Percentiles rank a stretch among this genome's conserved stretches.
phyloP scores from a whole-genome alignment of 495 filamentous ascomycete species.

The Parathielavia appendiculata region DNA sequence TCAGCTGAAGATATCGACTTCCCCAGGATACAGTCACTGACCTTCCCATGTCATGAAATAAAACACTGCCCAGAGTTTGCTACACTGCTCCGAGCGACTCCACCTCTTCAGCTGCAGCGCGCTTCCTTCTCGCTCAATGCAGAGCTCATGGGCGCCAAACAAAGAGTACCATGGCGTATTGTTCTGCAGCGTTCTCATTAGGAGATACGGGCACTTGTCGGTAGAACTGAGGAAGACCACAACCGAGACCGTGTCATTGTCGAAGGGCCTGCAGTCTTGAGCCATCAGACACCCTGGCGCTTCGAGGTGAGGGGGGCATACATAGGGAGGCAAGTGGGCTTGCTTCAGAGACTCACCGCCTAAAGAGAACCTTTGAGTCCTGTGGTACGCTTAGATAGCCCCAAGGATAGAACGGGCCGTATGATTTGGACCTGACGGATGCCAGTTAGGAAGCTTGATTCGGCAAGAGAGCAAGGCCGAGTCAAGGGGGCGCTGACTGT shows the following conservation, averaged over 20 bases:
- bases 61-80: constrained; percentile 47
- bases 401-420: constrained; percentile 40
- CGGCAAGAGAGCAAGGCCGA: not conserved
- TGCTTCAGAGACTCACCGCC: constrained; percentile 35
- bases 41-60: constrained; percentile 56
- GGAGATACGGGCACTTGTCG: constrained; percentile 40
- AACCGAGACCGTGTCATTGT: constrained; percentile 48
- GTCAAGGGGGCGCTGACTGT: constrained; percentile 16
- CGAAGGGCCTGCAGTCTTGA: constrained; percentile 38
- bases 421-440: constrained; percentile 27
- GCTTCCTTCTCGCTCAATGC: constrained; percentile 43
- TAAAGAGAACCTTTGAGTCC: constrained; percentile 47
- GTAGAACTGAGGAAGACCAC: constrained; percentile 41
- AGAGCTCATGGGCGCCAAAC: constrained; percentile 47
- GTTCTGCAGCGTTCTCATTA: constrained; percentile 37
- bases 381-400: constrained; percentile 39
- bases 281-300: not conserved
- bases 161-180: constrained; percentile 44
- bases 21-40: constrained; percentile 16
- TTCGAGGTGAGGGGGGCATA: not conserved
- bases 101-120: constrained; percentile 47
- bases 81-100: constrained; percentile 39
- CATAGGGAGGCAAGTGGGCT: not conserved
- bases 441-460: constrained; percentile 2
- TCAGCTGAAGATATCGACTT: not conserved